Evolutionary conservation across 176 grass and related monocot genomes (phyloP).

Genomic region (Zoysia japonica): DNA sequence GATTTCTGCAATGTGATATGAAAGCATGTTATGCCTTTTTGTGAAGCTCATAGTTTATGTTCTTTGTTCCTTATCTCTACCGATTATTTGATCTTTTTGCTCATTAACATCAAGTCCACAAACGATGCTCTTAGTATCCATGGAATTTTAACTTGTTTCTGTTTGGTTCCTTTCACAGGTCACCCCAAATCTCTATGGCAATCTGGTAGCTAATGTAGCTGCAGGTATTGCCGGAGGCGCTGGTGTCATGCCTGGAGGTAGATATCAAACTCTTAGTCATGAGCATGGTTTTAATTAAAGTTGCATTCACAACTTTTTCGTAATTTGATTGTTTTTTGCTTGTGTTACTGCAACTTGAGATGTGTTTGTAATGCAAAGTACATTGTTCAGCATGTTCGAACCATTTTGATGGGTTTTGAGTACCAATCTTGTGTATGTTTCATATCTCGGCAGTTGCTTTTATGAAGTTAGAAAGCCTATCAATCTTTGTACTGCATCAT

Average conservation of each 20-base stretch:
- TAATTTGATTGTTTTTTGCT: background rate
- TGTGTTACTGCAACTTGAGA: background rate
- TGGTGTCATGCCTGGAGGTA: constrained; percentile 98
- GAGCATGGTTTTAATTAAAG: background rate
- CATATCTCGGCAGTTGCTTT: background rate
- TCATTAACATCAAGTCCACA: background rate
- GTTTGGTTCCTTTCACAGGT: constrained; percentile 57
- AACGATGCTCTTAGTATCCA: background rate
- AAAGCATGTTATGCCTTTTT: constrained; percentile 6
- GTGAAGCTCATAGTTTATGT: constrained; percentile 17
- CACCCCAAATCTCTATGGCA: constrained; percentile 98
- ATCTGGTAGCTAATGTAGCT: constrained; percentile 89
- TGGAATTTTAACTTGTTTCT: constrained; percentile 15
- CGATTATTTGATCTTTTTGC: background rate
- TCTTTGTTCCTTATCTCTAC: background rate
- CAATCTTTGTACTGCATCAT: constrained; percentile 18
- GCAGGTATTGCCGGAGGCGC: constrained; percentile 92
- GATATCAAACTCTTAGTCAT: background rate
- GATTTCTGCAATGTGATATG: constrained; percentile 1
- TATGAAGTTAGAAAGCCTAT: background rate
- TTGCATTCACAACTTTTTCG: background rate
- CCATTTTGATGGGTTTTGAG: background rate
- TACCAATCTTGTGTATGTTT: background rate
- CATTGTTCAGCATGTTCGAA: background rate
- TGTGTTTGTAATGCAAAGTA: background rate